Evolutionary conservation across 2,329 filamentous ascomycete species (phyloP), one percentile per base, ranked within the genome.

Genomic region (Endoconidiophora laricicola): DNA sequence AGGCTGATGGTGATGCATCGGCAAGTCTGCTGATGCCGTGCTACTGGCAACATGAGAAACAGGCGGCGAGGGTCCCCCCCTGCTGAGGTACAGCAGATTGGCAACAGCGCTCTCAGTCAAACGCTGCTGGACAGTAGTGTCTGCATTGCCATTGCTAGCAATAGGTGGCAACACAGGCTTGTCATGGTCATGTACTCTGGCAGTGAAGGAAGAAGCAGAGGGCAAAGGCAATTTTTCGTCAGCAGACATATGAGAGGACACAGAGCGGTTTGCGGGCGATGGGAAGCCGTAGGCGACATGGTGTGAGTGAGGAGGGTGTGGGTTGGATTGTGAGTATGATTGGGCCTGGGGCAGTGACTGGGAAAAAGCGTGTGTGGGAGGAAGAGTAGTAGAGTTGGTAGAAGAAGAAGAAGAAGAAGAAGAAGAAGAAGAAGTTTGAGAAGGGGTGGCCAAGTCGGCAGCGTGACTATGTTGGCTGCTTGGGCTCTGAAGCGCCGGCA

Each of bases 81-180:
- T 61, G 29, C 62, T 62, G 10, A 65, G 59, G 44, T 61, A 62
- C 1, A 65, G 56, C 1, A 65, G 56, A 41, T 63, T 61, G 6
- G 62, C 63, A 5, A 65, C 63, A 3, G 63, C 63, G 6, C 55
- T 62, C 12, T 65, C 62, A 2, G 61, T 52, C 12, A 52, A 36
- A 23, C 48, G 62, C 29, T 62, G 62, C 4, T 59, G 58, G 7
- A 57, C 57, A 6, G 60, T 55, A 0, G 55, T 48, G 0, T 58
- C 39, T 2, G 39, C 26, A 4, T 40, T 44, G 29, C 36, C 40
- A 22, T 26, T 33, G 29, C 12, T 33, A 12, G 12, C 29, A 4
- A 24, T 24, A 39, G 39, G 46, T 20, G 26, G 48, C 20, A 44
- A 6, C 12, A 33, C 29, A 33, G 9, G 29, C 4, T 16, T 10